Evolutionary conservation across 73 alveolate species (phyloP), one percentile per base, ranked within the genome.

Genomic region (Paramecium sexaurelia): DNA sequence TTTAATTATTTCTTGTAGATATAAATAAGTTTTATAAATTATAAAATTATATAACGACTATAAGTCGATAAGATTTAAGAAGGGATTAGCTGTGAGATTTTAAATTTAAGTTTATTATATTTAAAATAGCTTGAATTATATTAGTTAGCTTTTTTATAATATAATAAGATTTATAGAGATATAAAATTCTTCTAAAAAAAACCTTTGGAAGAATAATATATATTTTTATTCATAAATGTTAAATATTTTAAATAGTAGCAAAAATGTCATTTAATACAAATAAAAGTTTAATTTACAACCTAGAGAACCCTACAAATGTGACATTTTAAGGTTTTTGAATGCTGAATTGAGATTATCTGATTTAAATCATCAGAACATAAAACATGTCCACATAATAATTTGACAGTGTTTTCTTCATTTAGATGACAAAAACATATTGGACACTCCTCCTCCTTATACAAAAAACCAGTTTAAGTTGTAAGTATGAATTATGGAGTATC

Each of bases 301-400:
- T 69, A 75, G 67, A 75, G 89, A 27, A 73, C 26, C 45, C 89
- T 75, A 75, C 89, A 75, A 5, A 75, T 75, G 69, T 75, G 89
- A 40, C 89, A 75, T 75, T 75, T 75, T 19, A 75, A 43, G 27
- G 47, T 27, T 17, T 27, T 13, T 26, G 85, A 75, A 40, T 24
- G 40, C 7, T 40, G 8, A 32, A 43, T 75, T 15, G 67, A 29
- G 41, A 37, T 75, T 13, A 75, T 37, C 17, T 37, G 41, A 37
- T 75, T 35, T 37, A 75, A 40, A 40, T 75, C 89, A 27, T 75
- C 43, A 40, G 6, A 37, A 75, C 89, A 75, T 51, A 75, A 13
- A 10, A 75, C 89, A 75, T 75, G 89, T n/a, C 89, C 89, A 75
- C 89, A 75, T 24, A 75, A 32, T 32, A 75, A 75, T 75, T 75